phyloP scores from a whole-genome alignment of 208 protist genomes.

The Leishmania major region DNA sequence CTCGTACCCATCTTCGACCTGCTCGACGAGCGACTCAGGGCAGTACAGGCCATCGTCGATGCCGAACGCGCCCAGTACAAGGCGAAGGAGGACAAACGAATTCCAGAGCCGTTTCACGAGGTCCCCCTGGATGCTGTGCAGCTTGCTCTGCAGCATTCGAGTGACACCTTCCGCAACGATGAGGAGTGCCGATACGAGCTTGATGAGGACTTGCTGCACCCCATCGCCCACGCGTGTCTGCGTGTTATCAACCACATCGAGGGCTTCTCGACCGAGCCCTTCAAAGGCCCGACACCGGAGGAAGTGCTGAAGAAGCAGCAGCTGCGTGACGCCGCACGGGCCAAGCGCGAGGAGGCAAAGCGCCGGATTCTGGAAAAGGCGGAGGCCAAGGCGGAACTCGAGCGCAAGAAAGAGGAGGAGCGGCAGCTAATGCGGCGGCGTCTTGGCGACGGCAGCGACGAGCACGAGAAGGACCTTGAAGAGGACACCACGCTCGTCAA shows the following conservation, averaged over 20 bases:
- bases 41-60: conserved; percentile 59
- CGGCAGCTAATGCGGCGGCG: conserved; percentile 51
- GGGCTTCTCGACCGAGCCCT: conserved; percentile 72
- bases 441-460: conserved; percentile 39
- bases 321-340: conserved; percentile 49
- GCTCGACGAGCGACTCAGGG: conserved; percentile 42
- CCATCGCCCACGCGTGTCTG: conserved; percentile 81
- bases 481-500: conserved; percentile 58
- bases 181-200: conserved; percentile 80
- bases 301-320: conserved; percentile 59
- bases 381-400: conserved; percentile 53
- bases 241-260: conserved; percentile 82
- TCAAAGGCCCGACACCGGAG: conserved; percentile 50
- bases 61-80: conserved; percentile 52
- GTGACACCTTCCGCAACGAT: conserved; percentile 70
- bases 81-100: conserved; percentile 46
- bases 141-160: conserved; percentile 35
- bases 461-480: conserved; percentile 36
- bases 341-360: conserved; percentile 73
- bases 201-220: conserved; percentile 88
- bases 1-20: conserved; percentile 75
- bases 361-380: conserved; percentile 45
- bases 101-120: conserved; percentile 68
- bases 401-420: conserved; percentile 65
- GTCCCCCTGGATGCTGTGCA: conserved; percentile 48